Conservation (phyloP, 139 green algal species). For the Coccomyxa sp. region DNA sequence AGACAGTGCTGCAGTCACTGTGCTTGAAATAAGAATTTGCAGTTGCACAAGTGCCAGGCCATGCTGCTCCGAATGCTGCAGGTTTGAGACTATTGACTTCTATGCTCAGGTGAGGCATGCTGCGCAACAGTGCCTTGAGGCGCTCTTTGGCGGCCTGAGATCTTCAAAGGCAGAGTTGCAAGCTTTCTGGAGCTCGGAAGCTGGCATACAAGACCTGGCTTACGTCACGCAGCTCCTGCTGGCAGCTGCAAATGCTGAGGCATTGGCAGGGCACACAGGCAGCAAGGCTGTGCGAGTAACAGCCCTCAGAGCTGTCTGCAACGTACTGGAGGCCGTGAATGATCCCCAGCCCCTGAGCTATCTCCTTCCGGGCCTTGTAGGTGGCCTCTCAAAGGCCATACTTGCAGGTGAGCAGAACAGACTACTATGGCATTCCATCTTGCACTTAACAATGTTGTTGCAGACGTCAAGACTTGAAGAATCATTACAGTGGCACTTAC, state of each 20-base stretch:
- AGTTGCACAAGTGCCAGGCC: too few species aligned
- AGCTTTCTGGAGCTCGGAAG: too few species aligned
- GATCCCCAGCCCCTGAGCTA: constrained; percentile 44
- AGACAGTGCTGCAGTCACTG: neutral
- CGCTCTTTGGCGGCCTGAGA: neutral
- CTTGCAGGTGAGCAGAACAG: constrained; percentile 25
- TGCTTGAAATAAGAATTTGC: too few species aligned
- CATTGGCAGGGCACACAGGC: constrained; percentile 32
- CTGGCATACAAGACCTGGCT: neutral
- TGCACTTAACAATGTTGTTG: neutral
- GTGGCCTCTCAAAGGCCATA: constrained; percentile 51
- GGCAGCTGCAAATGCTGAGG: constrained; percentile 42
- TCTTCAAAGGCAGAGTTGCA: neutral
- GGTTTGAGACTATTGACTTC: neutral
- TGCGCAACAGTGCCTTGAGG: neutral
- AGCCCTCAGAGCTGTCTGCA: constrained; percentile 33
- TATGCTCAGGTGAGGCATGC: neutral
- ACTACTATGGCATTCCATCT: constrained; percentile 2
- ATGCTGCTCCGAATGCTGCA: too few species aligned
- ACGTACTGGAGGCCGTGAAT: constrained; percentile 26
- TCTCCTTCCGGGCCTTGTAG: constrained; percentile 63
- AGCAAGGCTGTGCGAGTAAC: constrained; percentile 45
- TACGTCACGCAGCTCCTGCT: constrained; percentile 6
- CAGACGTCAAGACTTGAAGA: neutral
- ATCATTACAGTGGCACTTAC: neutral